A percentile compares a stretch with the other conserved stretches of the same genome.
Evolutionary conservation across 805 yeast species (phyloP).

Genomic region (Kluyveromyces lactis): DNA sequence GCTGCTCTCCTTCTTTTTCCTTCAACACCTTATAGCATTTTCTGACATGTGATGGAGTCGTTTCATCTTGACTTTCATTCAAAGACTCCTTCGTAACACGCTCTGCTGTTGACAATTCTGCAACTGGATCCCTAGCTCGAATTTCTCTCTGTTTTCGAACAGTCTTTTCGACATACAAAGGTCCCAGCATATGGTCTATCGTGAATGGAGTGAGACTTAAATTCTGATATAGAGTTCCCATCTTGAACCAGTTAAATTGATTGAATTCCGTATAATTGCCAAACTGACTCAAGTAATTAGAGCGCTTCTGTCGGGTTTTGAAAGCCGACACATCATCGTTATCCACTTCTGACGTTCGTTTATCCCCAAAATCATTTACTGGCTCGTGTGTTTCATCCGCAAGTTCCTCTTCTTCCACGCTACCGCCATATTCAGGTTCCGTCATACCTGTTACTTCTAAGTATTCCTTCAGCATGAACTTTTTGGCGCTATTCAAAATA

Average conservation of each 20-base stretch:
- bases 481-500: slow-evolving; percentile 33
- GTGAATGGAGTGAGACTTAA: slow-evolving; percentile 41
- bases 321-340: slow-evolving; percentile 16
- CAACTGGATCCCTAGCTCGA: slow-evolving; percentile 35
- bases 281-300: slow-evolving; percentile 18
- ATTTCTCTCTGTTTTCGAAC: slow-evolving; percentile 24
- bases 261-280: slow-evolving; percentile 31
- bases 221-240: slow-evolving; percentile 45
- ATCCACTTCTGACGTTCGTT: slow-evolving; percentile 15
- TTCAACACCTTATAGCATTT: slow-evolving; percentile 38
- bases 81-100: slow-evolving; percentile 45
- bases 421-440: slow-evolving; percentile 7
- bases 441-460: slow-evolving; percentile 15
- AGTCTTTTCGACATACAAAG: slow-evolving; percentile 53
- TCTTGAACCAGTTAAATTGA: slow-evolving; percentile 48
- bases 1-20: slow-evolving; percentile 27
- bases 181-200: slow-evolving; percentile 61
- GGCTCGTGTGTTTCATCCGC: neutral
- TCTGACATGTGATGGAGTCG: slow-evolving; percentile 58
- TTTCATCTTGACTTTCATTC: slow-evolving; percentile 41
- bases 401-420: neutral
- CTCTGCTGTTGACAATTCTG: slow-evolving; percentile 43
- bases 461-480: slow-evolving; percentile 31
- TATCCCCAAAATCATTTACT: slow-evolving; percentile 17
- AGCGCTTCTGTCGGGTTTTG: slow-evolving; percentile 11